Evolutionary conservation across 805 yeast species (phyloP).

Genomic region (Alloascoidea hylecoeti): DNA sequence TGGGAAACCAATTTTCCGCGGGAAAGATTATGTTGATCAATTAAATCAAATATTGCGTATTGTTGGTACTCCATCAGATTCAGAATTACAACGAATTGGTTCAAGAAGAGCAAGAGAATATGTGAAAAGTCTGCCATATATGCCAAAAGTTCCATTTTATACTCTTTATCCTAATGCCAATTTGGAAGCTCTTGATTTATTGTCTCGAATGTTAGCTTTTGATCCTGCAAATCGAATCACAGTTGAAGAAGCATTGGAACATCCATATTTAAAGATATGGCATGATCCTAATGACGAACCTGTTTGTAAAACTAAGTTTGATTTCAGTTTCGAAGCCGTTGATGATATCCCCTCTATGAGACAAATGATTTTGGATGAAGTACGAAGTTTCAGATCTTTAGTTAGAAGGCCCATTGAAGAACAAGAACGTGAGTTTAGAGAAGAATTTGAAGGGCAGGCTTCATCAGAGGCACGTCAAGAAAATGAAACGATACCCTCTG

Average conservation of each 20-base stretch:
- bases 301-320: constrained; percentile 66
- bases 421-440: constrained; percentile 26
- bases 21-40: constrained; percentile 93
- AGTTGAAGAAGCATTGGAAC: constrained; percentile 78
- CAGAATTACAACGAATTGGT: constrained; percentile 55
- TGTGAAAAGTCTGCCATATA: constrained; percentile 72
- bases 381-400: constrained; percentile 59
- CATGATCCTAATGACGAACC: constrained; percentile 92
- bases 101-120: constrained; percentile 86
- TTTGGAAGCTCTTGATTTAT: constrained; percentile 71
- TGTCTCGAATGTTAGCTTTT: constrained; percentile 67
- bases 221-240: constrained; percentile 78
- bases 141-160: constrained; percentile 63
- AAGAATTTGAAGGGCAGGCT: constrained; percentile 16
- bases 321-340: constrained; percentile 75
- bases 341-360: constrained; percentile 69
- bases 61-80: constrained; percentile 84
- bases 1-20: constrained; percentile 84
- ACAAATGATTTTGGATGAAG: constrained; percentile 70
- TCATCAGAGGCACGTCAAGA: too few species aligned
- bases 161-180: constrained; percentile 74
- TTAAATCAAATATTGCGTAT: constrained; percentile 75
- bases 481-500: too few species aligned
- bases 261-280: constrained; percentile 82
- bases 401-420: constrained; percentile 59